Conservation (phyloP, 805 yeast genomes). For the Starmerella stigmatis region DNA sequence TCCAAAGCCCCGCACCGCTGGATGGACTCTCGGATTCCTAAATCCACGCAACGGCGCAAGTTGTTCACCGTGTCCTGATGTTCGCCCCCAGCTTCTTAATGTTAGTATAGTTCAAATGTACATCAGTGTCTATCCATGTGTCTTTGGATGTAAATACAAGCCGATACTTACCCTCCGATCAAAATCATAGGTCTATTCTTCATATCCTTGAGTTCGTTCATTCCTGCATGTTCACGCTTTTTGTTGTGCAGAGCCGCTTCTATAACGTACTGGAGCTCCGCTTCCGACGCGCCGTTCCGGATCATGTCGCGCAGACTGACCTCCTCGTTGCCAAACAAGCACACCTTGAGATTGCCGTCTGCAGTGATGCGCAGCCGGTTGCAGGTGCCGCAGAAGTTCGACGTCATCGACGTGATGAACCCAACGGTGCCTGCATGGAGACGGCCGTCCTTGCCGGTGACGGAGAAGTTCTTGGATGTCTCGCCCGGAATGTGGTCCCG, state of each 20-base stretch:
- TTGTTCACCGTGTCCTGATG: no score
- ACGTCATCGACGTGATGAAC: conserved; percentile 48
- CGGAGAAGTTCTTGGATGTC: conserved; percentile 39
- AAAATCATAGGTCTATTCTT: conserved; percentile 48
- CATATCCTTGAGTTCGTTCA: conserved; percentile 37
- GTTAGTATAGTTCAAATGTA: not conserved
- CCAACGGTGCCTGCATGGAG: conserved; percentile 38
- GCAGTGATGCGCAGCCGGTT: conserved; percentile 43
- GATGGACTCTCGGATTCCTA: no score
- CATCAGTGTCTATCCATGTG: not conserved
- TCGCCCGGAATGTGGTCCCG: conserved; percentile 34
- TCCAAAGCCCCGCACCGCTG: no score
- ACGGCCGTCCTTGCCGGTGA: conserved; percentile 29
- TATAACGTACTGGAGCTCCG: conserved; percentile 34
- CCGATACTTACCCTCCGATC: conserved; percentile 40
- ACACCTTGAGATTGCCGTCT: conserved; percentile 47
- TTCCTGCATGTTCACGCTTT: conserved; percentile 43
- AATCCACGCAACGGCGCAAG: no score
- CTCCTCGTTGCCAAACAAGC: conserved; percentile 45
- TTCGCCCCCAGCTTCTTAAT: no score
- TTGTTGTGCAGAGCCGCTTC: conserved; percentile 39
- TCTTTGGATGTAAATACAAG: not conserved
- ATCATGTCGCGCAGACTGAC: conserved; percentile 39
- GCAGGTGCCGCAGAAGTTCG: conserved; percentile 43
- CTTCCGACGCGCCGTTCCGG: conserved; percentile 32